Percentiles rank a stretch among this genome's conserved stretches.
phyloP scores from a whole-genome alignment of 2,329 filamentous ascomycete species.

The Chrysosporium keratinophilum region DNA sequence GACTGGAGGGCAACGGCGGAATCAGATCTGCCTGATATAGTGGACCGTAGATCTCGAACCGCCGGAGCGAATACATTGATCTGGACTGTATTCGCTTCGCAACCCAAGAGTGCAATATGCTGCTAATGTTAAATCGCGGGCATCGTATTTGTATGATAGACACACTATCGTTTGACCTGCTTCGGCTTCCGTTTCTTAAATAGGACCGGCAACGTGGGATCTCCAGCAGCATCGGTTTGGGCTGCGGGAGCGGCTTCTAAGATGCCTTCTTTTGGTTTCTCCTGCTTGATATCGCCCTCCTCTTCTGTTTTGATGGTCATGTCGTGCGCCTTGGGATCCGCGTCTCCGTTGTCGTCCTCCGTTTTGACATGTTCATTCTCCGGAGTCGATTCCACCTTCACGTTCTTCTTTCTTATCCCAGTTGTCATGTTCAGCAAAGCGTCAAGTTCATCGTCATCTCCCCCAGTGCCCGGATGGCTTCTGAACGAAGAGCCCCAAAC shows the following conservation, averaged over 20 bases:
- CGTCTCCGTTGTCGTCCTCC: not conserved
- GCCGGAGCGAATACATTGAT: too few species aligned
- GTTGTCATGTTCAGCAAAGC: conserved; percentile 35
- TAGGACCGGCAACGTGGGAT: conserved; percentile 25
- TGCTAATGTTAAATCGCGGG: not conserved
- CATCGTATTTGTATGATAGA: not conserved
- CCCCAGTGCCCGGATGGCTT: conserved; percentile 29
- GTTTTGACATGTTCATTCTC: conserved; percentile 8
- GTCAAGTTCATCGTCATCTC: conserved; percentile 34
- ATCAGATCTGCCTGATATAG: too few species aligned
- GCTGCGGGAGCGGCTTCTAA: conserved; percentile 8
- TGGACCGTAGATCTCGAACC: too few species aligned
- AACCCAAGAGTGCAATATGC: not conserved
- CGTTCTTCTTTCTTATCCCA: conserved; percentile 25
- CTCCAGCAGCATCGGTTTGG: conserved; percentile 14
- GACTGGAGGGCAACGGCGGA: too few species aligned
- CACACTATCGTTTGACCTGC: conserved; percentile 29
- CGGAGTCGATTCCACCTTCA: conserved; percentile 10
- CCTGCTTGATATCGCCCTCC: conserved; percentile 22
- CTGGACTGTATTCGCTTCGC: too few species aligned
- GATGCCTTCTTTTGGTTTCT: conserved; percentile 19
- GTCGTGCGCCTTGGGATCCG: not conserved
- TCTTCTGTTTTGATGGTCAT: conserved; percentile 17
- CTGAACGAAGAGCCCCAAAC: conserved; percentile 36
- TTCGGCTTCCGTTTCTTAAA: conserved; percentile 44